phyloP scores from a whole-genome alignment of 129 eudicot genomes.

The Chrysanthemum lavandulifolium region DNA sequence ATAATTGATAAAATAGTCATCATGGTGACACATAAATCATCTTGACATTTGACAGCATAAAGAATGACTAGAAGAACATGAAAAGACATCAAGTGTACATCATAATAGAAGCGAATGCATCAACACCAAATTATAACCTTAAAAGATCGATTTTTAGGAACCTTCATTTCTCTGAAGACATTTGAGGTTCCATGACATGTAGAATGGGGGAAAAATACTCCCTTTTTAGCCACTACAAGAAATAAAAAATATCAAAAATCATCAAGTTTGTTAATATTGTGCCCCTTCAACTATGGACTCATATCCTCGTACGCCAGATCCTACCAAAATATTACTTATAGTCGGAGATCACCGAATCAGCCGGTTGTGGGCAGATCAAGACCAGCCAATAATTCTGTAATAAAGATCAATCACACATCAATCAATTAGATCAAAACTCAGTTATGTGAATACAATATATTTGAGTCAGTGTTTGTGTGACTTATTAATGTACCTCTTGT shows the following conservation, averaged over 20 bases:
- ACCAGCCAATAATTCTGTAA: constrained; percentile 1
- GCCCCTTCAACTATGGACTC: not conserved
- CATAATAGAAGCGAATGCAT: too few species aligned
- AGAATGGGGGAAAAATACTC: not conserved
- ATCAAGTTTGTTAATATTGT: not conserved
- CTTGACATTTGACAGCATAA: too few species aligned
- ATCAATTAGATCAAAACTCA: not conserved
- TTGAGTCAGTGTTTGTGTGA: not conserved
- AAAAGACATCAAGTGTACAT: too few species aligned
- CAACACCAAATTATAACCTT: too few species aligned
- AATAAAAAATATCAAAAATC: not conserved
- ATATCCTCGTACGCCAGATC: not conserved
- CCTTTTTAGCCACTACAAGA: not conserved
- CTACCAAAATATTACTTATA: not conserved
- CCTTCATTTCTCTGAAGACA: not conserved
- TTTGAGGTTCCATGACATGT: not conserved
- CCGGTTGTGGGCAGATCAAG: not conserved
- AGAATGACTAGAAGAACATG: too few species aligned
- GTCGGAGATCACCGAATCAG: not conserved
- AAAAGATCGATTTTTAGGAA: not conserved
- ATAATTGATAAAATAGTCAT: too few species aligned
- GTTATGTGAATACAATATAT: not conserved
- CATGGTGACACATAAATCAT: too few species aligned
- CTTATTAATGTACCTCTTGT: constrained; percentile 5
- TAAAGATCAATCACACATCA: not conserved